phyloP scores from a whole-genome alignment of 176 grass and related monocot species.

The Thalia dealbata region DNA sequence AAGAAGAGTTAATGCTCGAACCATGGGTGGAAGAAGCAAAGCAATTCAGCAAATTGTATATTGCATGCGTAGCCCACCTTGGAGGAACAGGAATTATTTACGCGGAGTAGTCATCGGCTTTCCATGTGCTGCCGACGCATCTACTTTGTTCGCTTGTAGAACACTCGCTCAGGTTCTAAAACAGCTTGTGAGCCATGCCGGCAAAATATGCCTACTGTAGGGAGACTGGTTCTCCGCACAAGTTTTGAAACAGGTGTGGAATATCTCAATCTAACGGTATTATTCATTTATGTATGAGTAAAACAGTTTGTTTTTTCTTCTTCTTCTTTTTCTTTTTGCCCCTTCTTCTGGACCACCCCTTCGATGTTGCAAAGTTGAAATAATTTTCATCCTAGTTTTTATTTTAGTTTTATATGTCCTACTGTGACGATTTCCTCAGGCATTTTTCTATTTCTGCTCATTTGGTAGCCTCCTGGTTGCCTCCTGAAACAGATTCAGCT shows the following conservation, averaged over 20 bases:
- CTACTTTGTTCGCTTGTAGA: constrained; percentile 10
- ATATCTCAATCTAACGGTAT: neutral
- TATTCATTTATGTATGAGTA: neutral
- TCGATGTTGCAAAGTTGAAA: neutral
- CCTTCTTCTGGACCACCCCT: neutral
- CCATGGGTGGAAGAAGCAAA: neutral
- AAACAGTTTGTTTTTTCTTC: no score
- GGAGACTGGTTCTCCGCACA: neutral
- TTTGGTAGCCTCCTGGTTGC: no score
- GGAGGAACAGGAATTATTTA: neutral
- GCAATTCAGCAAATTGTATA: neutral
- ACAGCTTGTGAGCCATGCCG: constrained; percentile 2
- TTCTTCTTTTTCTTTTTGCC: neutral
- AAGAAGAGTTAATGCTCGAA: neutral
- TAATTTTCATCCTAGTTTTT: no score
- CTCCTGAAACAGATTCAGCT: no score
- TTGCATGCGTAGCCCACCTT: neutral
- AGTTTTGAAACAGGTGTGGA: neutral
- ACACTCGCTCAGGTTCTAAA: neutral
- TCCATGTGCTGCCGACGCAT: neutral
- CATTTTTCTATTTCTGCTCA: no score
- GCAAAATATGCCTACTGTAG: neutral
- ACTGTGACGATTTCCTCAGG: no score
- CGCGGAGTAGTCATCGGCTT: neutral
- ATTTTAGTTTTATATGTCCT: no score